A percentile compares a stretch with the other conserved stretches of the same genome.
phyloP scores from a whole-genome alignment of 768 basidiomycete species.

The Terana coerulea region DNA sequence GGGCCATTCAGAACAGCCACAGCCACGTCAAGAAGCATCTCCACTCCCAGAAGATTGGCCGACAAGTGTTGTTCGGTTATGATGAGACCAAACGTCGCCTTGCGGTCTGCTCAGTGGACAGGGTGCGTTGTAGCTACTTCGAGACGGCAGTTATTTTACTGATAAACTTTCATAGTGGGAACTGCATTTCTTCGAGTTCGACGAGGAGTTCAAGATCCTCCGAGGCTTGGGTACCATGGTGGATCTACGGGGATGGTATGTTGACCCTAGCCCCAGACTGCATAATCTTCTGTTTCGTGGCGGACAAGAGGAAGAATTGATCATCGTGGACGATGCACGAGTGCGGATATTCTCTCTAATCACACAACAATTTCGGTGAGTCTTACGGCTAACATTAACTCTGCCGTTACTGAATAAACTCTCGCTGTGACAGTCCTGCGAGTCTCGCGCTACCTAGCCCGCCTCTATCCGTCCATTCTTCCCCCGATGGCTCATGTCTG shows the following conservation, averaged over 20 bases:
- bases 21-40: slow-evolving; percentile 32
- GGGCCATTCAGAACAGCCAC: slow-evolving; percentile 24
- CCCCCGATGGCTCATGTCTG: slow-evolving; percentile 57
- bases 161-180: slow-evolving; percentile 20
- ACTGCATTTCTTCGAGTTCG: slow-evolving; percentile 45
- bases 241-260: slow-evolving; percentile 43
- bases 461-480: slow-evolving; percentile 39
- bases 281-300: slow-evolving; percentile 40
- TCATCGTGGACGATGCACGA: slow-evolving; percentile 42
- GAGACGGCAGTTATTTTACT: too few relatives aligned
- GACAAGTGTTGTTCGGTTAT: slow-evolving; percentile 42
- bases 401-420: not conserved
- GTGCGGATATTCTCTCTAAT: slow-evolving; percentile 51
- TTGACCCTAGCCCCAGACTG: slow-evolving; percentile 25
- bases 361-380: slow-evolving; percentile 51
- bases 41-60: slow-evolving; percentile 44
- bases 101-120: slow-evolving; percentile 39
- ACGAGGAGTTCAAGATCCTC: slow-evolving; percentile 39
- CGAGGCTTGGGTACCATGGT: slow-evolving; percentile 39
- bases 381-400: not conserved
- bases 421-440: slow-evolving; percentile 36
- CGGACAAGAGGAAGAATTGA: slow-evolving; percentile 46
- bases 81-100: slow-evolving; percentile 51
- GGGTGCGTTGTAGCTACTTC: slow-evolving; percentile 31
- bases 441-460: slow-evolving; percentile 33